Percentiles rank a stretch among this genome's conserved stretches.
phyloP scores from a whole-genome alignment of 805 yeast genomes.

The Sungouiella thailandica region DNA sequence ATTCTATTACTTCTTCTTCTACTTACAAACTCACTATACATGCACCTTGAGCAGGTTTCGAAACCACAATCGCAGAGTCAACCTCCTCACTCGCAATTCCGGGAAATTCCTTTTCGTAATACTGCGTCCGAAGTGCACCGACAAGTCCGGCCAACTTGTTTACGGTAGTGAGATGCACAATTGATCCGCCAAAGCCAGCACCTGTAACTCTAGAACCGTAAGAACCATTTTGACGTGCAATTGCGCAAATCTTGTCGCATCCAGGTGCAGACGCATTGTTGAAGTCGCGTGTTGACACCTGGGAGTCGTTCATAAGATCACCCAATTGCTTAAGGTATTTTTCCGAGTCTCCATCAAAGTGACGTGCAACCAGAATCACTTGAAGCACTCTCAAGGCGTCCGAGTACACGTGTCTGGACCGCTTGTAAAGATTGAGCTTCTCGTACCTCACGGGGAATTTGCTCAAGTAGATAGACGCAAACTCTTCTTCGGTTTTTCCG shows the following conservation, averaged over 20 bases:
- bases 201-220: constrained; percentile 71
- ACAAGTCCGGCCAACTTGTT: constrained; percentile 34
- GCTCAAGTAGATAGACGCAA: constrained; percentile 39
- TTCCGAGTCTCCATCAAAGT: constrained; percentile 19
- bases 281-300: constrained; percentile 42
- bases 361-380: constrained; percentile 38
- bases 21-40: constrained; percentile 24
- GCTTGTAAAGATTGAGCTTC: constrained; percentile 48
- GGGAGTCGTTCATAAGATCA: constrained; percentile 53
- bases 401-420: constrained; percentile 59
- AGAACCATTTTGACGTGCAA: constrained; percentile 54
- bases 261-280: constrained; percentile 51
- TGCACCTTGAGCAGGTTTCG: constrained; percentile 55
- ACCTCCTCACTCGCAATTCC: constrained; percentile 41
- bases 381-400: constrained; percentile 58
- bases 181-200: constrained; percentile 76
- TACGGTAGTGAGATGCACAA: constrained; percentile 56
- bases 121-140: constrained; percentile 44
- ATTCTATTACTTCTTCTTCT: too few relatives aligned
- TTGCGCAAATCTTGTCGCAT: constrained; percentile 46
- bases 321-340: constrained; percentile 46
- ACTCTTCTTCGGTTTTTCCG: constrained; percentile 38
- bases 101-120: constrained; percentile 48
- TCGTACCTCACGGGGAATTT: constrained; percentile 56
- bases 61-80: constrained; percentile 47